Conservation (phyloP, 352 stramenopile genomes). For the Phytophthora idaei region DNA sequence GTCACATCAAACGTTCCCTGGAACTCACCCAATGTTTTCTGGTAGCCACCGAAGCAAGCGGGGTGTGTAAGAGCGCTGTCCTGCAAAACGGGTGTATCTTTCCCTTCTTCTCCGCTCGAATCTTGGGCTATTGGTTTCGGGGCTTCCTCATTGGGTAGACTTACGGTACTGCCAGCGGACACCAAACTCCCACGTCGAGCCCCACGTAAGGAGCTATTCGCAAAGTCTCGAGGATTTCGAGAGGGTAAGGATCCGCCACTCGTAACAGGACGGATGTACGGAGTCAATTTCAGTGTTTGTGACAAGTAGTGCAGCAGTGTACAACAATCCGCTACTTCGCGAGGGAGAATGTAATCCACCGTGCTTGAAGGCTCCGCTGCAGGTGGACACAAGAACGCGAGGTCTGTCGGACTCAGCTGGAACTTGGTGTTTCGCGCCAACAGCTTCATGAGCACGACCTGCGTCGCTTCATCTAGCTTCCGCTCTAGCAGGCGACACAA, state of each 20-base stretch:
- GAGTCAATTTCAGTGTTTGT: slow-evolving; percentile 60
- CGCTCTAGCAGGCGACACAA: slow-evolving; percentile 79
- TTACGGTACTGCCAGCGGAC: slow-evolving; percentile 28
- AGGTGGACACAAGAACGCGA: slow-evolving; percentile 79
- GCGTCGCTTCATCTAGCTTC: slow-evolving; percentile 88
- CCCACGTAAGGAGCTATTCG: slow-evolving; percentile 18
- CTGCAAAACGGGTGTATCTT: background rate
- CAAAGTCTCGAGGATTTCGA: slow-evolving; percentile 24
- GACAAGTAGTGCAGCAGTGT: slow-evolving; percentile 61
- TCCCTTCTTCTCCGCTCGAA: slow-evolving; percentile 7
- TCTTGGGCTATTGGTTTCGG: slow-evolving; percentile 14
- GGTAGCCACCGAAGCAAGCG: slow-evolving; percentile 37
- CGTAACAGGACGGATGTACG: slow-evolving; percentile 62
- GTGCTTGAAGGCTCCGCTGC: slow-evolving; percentile 40
- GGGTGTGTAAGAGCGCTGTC: slow-evolving; percentile 35
- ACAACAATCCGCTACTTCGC: slow-evolving; percentile 39
- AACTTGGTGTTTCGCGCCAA: slow-evolving; percentile 86
- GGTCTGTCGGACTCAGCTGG: slow-evolving; percentile 72
- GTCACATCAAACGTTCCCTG: slow-evolving; percentile 35
- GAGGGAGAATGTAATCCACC: slow-evolving; percentile 52
- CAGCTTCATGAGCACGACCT: slow-evolving; percentile 89
- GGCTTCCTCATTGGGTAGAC: slow-evolving; percentile 29
- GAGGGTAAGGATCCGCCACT: slow-evolving; percentile 25
- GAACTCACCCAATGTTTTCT: slow-evolving; percentile 16
- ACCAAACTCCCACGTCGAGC: slow-evolving; percentile 30